Evolutionary conservation across 805 yeast genomes (phyloP), one percentile per base, ranked within the genome.

Genomic region (Barnettozyma salicaria): DNA sequence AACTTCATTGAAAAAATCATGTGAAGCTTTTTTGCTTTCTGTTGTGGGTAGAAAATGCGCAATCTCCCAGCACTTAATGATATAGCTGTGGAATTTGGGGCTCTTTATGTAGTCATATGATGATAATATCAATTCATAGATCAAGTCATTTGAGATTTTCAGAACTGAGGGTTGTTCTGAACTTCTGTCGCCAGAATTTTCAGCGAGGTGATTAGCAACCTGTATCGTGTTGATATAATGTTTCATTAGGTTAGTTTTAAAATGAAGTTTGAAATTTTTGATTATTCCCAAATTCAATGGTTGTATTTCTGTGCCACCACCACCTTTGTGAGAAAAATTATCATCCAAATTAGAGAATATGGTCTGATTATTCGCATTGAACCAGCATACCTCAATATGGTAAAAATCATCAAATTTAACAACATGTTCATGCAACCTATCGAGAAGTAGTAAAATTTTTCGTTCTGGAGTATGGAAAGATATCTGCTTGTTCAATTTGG

Each of bases 401-500:
- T 40, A 19, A 7, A 64, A 47, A 8, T 58, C 55, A 5, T 52
- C 47, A 14, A 29, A 36, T 4, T 67, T 63, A 13, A 63, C 46
- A 24, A 62, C 56, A 44, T 66, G 71, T 3, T 60, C 48, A 41
- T 61, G 51, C 10, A 63, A 42, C 26, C 55, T 45, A 47, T 65
- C 68, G 25, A 63, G 32, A 20, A 65, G 25, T 4, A 66, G 14
- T 1, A 56, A 48, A 5, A 56, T 48, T 13, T 44, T 50, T 24
- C 56, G 45, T 1, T 43, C 37, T 7, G 52, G 44, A 11, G 36
- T 27, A 1, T 29, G 27, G n/a, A 19, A 4, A 9, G 33, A 31
- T 12, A 27, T 34, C 29, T 18, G 43, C 19, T 14, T 30, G 35
- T 53, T 50, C 33, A 49, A 16, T 2, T 34, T 37, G 4, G 24